These are phyloP conservation scores for Asparagopsis taxiformis DNA, from an alignment of 31 red algal species.

Conservation along the genomic window DNA sequence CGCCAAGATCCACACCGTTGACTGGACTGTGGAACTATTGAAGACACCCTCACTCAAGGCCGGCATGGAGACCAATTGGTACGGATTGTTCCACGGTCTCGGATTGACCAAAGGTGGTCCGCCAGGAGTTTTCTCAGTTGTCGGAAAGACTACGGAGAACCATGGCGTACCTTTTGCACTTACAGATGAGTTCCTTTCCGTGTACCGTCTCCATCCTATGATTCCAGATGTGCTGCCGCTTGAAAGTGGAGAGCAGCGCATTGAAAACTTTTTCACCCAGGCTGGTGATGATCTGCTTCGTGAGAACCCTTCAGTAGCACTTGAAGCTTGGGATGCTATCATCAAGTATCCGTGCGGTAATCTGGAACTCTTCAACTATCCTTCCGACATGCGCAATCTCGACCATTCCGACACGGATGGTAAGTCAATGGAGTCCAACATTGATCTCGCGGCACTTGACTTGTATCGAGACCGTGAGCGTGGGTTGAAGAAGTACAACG, in stretches of 20 bases:
- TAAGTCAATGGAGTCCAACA: not conserved
- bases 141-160: constrained; percentile 1
- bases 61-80: constrained; percentile 31
- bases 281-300: too few relatives aligned
- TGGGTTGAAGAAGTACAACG: constrained; percentile 29
- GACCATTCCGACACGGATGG: too few relatives aligned
- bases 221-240: constrained; percentile 20
- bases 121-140: constrained; percentile 3
- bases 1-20: constrained; percentile 35
- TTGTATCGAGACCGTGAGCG: constrained; percentile 46
- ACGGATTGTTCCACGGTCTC: constrained; percentile 9
- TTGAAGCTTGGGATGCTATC: constrained; percentile 20
- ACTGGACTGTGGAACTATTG: constrained; percentile 40
- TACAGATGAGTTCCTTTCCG: constrained; percentile 23
- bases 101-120: constrained; percentile 13
- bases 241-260: too few relatives aligned
- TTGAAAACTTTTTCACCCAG: too few relatives aligned
- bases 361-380: constrained; percentile 36
- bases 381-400: constrained; percentile 7
- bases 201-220: constrained; percentile 33
- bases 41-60: constrained; percentile 10
- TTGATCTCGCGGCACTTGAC: constrained; percentile 34
- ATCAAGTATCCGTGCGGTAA: constrained; percentile 20
- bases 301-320: not conserved
- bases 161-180: constrained; percentile 31